Percentiles rank a stretch among this genome's conserved stretches.
These are phyloP conservation scores for Pseudonectria buxi DNA, from an alignment of 2,329 filamentous ascomycete genomes.

Conservation along the genomic window DNA sequence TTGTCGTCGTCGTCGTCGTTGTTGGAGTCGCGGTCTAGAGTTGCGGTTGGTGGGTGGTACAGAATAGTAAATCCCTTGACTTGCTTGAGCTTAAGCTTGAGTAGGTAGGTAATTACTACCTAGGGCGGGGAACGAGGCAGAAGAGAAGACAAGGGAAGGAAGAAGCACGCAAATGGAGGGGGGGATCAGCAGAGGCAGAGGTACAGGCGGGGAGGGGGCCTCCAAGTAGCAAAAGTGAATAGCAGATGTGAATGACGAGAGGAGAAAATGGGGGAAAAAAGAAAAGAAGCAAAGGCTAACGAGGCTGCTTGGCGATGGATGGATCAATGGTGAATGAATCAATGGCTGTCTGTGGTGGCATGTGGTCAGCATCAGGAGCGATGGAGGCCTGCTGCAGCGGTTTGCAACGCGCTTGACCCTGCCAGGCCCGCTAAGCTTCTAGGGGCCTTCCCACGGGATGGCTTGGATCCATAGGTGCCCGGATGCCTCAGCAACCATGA, in stretches of 20 bases:
- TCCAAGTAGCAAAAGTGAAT: not conserved
- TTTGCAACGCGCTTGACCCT: conserved; percentile 1
- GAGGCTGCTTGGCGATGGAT: not conserved
- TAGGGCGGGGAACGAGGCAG: too few relatives aligned
- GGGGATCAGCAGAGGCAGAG: too few relatives aligned
- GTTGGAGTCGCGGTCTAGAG: too few relatives aligned
- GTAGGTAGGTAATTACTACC: too few relatives aligned
- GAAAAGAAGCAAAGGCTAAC: not conserved
- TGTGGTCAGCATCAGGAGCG: not conserved
- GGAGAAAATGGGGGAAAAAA: conserved; percentile 2
- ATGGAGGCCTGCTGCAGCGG: conserved; percentile 4
- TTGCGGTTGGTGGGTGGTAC: too few relatives aligned
- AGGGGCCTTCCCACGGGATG: too few relatives aligned
- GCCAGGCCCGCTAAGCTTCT: too few relatives aligned
- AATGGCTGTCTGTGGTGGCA: not conserved
- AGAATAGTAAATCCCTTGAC: too few relatives aligned
- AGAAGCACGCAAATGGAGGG: not conserved
- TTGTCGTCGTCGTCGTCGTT: conserved; percentile 1
- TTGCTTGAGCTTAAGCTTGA: too few relatives aligned
- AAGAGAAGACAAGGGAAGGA: too few relatives aligned
- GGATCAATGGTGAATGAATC: not conserved
- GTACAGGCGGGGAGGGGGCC: not conserved
- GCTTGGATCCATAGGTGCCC: too few relatives aligned
- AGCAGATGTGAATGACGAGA: conserved; percentile 1
- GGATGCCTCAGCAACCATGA: conserved; percentile 24